Conservation (phyloP, 495 filamentous ascomycete genomes). For the Penicillium lagena region DNA sequence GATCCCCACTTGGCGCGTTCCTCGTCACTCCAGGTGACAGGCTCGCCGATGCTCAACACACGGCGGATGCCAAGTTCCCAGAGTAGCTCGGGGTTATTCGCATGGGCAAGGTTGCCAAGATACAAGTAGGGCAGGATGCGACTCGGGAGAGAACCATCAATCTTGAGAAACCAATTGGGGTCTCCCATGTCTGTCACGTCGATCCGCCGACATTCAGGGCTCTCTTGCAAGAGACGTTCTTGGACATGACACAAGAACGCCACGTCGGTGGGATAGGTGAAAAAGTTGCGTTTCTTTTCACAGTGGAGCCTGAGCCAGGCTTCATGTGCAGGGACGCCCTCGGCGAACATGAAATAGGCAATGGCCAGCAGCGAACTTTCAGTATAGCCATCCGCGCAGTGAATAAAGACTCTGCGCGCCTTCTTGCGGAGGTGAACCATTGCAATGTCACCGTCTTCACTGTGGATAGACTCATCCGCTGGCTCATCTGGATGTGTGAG, state of each 20-base stretch:
- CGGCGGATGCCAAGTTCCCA: conserved; percentile 73
- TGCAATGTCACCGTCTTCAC: conserved; percentile 47
- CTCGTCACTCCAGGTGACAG: conserved; percentile 67
- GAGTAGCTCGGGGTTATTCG: conserved; percentile 84
- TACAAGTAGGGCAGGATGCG: conserved; percentile 93
- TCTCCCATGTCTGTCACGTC: conserved; percentile 34
- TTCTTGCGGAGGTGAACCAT: conserved; percentile 35
- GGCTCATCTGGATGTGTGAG: conserved; percentile 54
- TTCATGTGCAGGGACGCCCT: conserved; percentile 69
- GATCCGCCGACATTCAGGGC: conserved; percentile 21
- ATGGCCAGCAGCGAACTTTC: conserved; percentile 83
- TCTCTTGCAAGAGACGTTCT: conserved; percentile 58
- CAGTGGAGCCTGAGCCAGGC: conserved; percentile 86
- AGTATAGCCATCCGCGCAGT: conserved; percentile 94
- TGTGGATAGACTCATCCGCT: conserved; percentile 36
- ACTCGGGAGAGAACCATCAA: conserved; percentile 88
- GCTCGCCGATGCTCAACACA: conserved; percentile 91
- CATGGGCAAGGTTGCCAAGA: conserved; percentile 84
- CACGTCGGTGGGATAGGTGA: conserved; percentile 89
- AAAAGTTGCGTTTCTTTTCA: conserved; percentile 82
- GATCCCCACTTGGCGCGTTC: conserved; percentile 61
- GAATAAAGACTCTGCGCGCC: conserved; percentile 68
- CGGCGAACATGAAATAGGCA: conserved; percentile 86
- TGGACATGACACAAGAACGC: conserved; percentile 69
- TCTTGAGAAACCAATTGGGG: conserved; percentile 73